phyloP scores from a whole-genome alignment of 805 yeast species.

The Candida jianshihensis region DNA sequence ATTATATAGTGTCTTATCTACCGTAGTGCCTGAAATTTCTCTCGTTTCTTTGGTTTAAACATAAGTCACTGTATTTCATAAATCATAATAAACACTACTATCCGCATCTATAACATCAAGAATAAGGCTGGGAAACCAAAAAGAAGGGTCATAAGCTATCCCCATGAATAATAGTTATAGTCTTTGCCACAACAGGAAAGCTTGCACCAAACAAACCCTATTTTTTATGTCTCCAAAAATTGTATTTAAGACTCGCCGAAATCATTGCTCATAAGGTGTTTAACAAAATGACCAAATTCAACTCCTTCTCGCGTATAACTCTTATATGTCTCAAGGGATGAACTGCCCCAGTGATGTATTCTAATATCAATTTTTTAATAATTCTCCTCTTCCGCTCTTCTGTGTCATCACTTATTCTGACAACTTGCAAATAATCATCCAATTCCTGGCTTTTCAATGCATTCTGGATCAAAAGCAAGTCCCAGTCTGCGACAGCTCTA shows the following conservation, averaged over 20 bases:
- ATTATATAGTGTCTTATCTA: too few relatives aligned
- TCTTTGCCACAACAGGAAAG: too few relatives aligned
- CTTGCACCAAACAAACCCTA: too few relatives aligned
- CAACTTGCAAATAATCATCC: neutral
- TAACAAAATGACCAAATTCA: conserved; percentile 2
- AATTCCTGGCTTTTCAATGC: conserved; percentile 1
- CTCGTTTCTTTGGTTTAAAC: too few relatives aligned
- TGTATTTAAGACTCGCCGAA: neutral
- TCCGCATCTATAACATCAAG: too few relatives aligned
- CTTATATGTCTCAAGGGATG: neutral
- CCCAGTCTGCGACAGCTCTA: conserved; percentile 2
- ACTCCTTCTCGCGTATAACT: conserved; percentile 1
- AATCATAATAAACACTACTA: too few relatives aligned
- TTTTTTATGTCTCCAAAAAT: too few relatives aligned
- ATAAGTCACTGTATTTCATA: too few relatives aligned
- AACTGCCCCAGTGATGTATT: neutral
- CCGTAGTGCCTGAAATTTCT: too few relatives aligned
- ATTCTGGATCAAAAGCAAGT: neutral
- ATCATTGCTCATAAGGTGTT: neutral
- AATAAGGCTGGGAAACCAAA: too few relatives aligned
- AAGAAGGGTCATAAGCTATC: too few relatives aligned
- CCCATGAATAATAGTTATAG: too few relatives aligned
- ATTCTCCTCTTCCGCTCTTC: neutral
- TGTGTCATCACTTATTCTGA: neutral
- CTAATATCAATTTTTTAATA: conserved; percentile 4